phyloP scores from a whole-genome alignment of 129 eudicot genomes.

The Tagetes patula region DNA sequence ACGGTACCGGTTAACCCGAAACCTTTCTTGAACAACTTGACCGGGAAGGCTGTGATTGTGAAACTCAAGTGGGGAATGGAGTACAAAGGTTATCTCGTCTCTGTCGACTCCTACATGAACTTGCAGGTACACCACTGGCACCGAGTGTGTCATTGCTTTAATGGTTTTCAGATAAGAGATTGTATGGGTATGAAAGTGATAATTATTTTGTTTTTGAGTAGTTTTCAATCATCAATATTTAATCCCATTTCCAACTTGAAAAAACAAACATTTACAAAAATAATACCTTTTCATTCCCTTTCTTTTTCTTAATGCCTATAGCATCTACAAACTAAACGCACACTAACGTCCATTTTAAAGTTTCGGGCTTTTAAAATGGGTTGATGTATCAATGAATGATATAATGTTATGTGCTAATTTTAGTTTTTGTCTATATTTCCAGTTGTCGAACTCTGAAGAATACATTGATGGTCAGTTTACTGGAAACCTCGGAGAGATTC shows the following conservation, averaged over 20 bases:
- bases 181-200: conserved; percentile 1
- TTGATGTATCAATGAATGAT: not conserved
- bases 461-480: conserved; percentile 79
- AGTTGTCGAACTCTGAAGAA: conserved; percentile 92
- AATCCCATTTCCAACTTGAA: not conserved
- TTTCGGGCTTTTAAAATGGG: not conserved
- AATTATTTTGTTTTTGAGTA: not conserved
- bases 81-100: conserved; percentile 84
- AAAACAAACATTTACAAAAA: not conserved
- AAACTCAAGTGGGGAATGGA: conserved; percentile 96
- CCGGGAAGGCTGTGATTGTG: conserved; percentile 81
- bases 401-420: conserved; percentile 5
- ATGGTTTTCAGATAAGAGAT: not conserved
- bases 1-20: conserved; percentile 83
- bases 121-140: conserved; percentile 51
- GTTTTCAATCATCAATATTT: not conserved
- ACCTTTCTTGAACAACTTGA: conserved; percentile 85
- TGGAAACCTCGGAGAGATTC: conserved; percentile 87
- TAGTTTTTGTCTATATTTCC: conserved; percentile 18
- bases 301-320: not conserved
- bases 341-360: not conserved
- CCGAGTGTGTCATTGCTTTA: not conserved
- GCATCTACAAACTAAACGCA: no score
- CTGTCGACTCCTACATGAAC: conserved; percentile 89
- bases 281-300: not conserved